Evolutionary conservation across 176 grass and related monocot species (phyloP).

Genomic region (Urochloa ruziziensis): DNA sequence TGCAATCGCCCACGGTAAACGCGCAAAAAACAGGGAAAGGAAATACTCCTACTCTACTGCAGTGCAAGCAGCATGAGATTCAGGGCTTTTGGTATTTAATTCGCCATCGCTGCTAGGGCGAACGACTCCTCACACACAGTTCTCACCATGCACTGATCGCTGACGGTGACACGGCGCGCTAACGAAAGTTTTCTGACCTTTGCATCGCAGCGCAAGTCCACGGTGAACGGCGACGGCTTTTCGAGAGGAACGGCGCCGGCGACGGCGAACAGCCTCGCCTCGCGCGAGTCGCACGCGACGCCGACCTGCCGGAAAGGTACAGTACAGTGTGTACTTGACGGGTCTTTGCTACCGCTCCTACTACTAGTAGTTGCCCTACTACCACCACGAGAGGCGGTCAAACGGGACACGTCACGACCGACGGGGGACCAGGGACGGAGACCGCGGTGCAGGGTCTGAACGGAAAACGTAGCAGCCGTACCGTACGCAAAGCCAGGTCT

Average conservation of each 20-base stretch:
- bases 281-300: slow-evolving; percentile 2
- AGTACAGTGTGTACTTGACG: background rate
- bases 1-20: too few relatives aligned
- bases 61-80: background rate
- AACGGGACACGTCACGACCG: background rate
- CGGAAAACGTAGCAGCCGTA: background rate
- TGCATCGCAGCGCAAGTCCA: background rate
- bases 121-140: too few relatives aligned
- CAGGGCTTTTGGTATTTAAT: background rate
- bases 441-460: background rate
- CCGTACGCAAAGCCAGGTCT: background rate
- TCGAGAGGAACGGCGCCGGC: too few relatives aligned
- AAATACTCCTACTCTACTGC: too few relatives aligned
- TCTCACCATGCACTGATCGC: too few relatives aligned
- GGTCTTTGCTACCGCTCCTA: background rate
- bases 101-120: background rate
- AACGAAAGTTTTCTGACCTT: too few relatives aligned
- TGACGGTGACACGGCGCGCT: too few relatives aligned
- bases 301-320: background rate
- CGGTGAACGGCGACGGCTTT: too few relatives aligned
- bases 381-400: background rate
- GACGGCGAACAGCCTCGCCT: background rate
- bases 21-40: too few relatives aligned
- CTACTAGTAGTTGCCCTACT: too few relatives aligned
- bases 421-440: background rate